Evolutionary conservation across 805 yeast species (phyloP), one percentile per base, ranked within the genome.

Genomic region (Candida ponderosae): DNA sequence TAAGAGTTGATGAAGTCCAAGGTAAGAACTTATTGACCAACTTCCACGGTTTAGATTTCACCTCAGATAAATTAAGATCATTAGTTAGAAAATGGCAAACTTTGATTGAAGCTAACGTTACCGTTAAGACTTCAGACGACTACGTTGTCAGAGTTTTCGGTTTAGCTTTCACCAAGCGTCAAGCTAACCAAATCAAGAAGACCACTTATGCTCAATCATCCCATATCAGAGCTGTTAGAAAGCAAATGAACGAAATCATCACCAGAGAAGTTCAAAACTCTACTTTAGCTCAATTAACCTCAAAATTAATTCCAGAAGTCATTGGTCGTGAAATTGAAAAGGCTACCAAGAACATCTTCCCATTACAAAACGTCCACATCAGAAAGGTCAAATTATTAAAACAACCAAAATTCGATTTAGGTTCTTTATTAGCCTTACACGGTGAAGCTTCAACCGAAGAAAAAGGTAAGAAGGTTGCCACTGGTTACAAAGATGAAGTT

Each of bases 1-100:
- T 90, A 73, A 88, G 97, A 76, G 95, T 90, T 59, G 97, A 89
- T 63, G 97, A 90, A 76, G 96, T 89, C 58, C 96, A 90, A 76
- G 97, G 97, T 75, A 86, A 87, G 77, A 88, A 89, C 82, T 79
- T 89, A 65, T 79, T 89, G 68, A 89, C 97, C 78, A 90, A 90
- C 94, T 90, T 89, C 94, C 97, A 89, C 79, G 97, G 97, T 63
- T 72, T 90, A 72, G 95, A 88, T 77, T 89, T 90, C 82, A 89
- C 97, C 63, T 76, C 95, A 53, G 97, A 89, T 77, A 90, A 90
- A 79, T 76, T 90, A 66, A 86, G 95, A 76, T 89, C 97, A 42
- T 79, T 90, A 69, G 97, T 89, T 51, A 87, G 97, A 81, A 89
- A 90, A 74, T 90, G 97, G 97, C 97, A 89, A 79, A 80, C 96